A percentile compares a stretch with the other conserved stretches of the same genome.
These are phyloP conservation scores for Saccharomyces jurei DNA, from an alignment of 805 yeast genomes.

Conservation along the genomic window DNA sequence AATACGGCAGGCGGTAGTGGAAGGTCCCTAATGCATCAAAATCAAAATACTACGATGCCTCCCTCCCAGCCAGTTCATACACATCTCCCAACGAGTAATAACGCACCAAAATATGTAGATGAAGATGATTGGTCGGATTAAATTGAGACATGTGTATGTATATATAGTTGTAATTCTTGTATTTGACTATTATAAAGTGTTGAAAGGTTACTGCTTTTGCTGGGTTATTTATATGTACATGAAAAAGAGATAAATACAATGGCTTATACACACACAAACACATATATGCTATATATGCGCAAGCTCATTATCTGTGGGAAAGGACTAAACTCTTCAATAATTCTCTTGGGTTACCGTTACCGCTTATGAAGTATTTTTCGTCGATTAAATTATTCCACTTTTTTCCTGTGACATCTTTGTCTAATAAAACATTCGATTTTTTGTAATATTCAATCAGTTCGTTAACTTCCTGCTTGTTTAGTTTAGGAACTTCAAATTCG, in stretches of 20 bases:
- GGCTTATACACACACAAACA: conserved; percentile 4
- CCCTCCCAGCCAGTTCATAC: background rate
- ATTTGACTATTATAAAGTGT: background rate
- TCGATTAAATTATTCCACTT: conserved; percentile 33
- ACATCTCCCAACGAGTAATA: conserved; percentile 2
- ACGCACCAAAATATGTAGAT: conserved; percentile 26
- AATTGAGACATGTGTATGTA: conserved; percentile 10
- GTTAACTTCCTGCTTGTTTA: conserved; percentile 39
- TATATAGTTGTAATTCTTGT: background rate
- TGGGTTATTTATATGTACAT: background rate
- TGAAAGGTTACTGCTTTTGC: background rate
- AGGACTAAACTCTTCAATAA: conserved; percentile 33
- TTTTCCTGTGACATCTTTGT: conserved; percentile 28
- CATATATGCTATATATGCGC: background rate
- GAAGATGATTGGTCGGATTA: conserved; percentile 31
- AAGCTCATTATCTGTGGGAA: conserved; percentile 7
- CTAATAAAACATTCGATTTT: conserved; percentile 35
- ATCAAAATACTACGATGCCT: conserved; percentile 1
- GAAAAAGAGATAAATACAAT: background rate
- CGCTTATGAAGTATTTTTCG: conserved; percentile 48
- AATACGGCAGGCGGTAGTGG: conserved; percentile 12
- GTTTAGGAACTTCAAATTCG: conserved; percentile 36
- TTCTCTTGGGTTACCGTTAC: conserved; percentile 59
- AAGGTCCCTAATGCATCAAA: conserved; percentile 1
- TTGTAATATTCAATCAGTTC: conserved; percentile 35